Evolutionary conservation across 2,329 filamentous ascomycete genomes (phyloP), one percentile per base, ranked within the genome.

Genomic region (Hawksworthiomyces lignivorus): DNA sequence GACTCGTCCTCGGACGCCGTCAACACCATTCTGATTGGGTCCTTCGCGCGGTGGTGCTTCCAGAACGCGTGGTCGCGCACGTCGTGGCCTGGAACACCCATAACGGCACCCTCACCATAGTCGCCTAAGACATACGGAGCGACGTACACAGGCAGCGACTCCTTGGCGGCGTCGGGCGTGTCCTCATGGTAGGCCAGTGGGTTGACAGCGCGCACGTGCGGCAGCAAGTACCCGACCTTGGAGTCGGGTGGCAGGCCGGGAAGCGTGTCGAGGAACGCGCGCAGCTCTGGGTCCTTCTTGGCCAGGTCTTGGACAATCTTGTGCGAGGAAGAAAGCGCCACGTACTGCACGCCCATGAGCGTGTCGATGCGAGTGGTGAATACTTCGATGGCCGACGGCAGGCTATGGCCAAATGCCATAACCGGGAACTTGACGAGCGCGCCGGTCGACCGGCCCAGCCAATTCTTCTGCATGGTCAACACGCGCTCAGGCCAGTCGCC

Each of bases 21-120:
- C 29, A 90, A 65, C 1, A 88, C 86, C 33, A 77, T 62, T 3
- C 75, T 69, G 22, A 89, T 70, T 3, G 77, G 75, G 34, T 75
- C 65, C 4, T 73, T 67, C 6, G 69, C 67, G 22, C 73, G 68
- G 50, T 94, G 87, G 44, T 80, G 68, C 51, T 73, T 78, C 83
- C 87, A 94, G 58, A 94, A 95, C 2, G 76, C 74, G 60, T 84
- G 70, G 52, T 95, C 88, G 39, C 87, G 75, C 5, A 71, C 57
- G 59, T 95, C 88, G 55, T 95, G 88, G 2, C 81, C 88, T 0
- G 88, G 88, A 7, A 94, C 88, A 32, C 88, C 88, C 87, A 95
- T 94, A 2, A 94, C 83, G 9, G 87, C 87, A 1, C 87, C 87
- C 50, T 88, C 84, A 14, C 87, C 87, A 52, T 94, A 92, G 55